A percentile compares a stretch with the other conserved stretches of the same genome.
phyloP scores from a whole-genome alignment of 495 filamentous ascomycete genomes.

The Eremomyces bilateralis region DNA sequence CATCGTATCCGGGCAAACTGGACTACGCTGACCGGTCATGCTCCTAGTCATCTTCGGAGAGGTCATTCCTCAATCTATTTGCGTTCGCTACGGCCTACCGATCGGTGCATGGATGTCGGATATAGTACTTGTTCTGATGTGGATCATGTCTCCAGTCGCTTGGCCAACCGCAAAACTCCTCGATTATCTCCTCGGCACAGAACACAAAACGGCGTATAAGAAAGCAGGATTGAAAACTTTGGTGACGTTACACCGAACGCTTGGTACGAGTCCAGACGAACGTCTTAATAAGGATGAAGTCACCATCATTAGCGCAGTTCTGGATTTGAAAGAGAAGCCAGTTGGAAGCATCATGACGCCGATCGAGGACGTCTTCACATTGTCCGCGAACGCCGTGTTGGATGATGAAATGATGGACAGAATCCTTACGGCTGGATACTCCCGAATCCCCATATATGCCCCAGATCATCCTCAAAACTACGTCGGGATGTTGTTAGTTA shows the following conservation, averaged over 20 bases:
- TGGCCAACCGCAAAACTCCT: conserved; percentile 83
- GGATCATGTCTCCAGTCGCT: conserved; percentile 62
- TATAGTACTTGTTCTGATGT: conserved; percentile 77
- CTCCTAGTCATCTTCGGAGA: conserved; percentile 88
- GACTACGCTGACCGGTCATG: conserved; percentile 4
- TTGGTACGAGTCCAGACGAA: conserved; percentile 62
- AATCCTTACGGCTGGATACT: conserved; percentile 84
- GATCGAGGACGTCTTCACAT: conserved; percentile 88
- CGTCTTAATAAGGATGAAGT: conserved; percentile 93
- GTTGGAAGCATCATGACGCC: conserved; percentile 95
- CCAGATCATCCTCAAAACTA: conserved; percentile 70
- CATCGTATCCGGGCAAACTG: conserved; percentile 10
- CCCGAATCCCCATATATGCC: conserved; percentile 80
- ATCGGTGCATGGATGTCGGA: conserved; percentile 92
- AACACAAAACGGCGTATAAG: conserved; percentile 89
- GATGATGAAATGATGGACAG: conserved; percentile 83
- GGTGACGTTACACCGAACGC: conserved; percentile 77
- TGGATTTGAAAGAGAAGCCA: conserved; percentile 90
- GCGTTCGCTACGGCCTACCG: conserved; percentile 88
- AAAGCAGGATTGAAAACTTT: conserved; percentile 81
- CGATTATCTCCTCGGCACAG: conserved; percentile 69
- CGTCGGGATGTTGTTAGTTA: conserved; percentile 91
- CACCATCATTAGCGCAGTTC: conserved; percentile 89
- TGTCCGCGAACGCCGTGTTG: conserved; percentile 77
- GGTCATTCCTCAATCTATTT: conserved; percentile 84